phyloP scores from a whole-genome alignment of 257 asterid genomes.

The Eucommia ulmoides region DNA sequence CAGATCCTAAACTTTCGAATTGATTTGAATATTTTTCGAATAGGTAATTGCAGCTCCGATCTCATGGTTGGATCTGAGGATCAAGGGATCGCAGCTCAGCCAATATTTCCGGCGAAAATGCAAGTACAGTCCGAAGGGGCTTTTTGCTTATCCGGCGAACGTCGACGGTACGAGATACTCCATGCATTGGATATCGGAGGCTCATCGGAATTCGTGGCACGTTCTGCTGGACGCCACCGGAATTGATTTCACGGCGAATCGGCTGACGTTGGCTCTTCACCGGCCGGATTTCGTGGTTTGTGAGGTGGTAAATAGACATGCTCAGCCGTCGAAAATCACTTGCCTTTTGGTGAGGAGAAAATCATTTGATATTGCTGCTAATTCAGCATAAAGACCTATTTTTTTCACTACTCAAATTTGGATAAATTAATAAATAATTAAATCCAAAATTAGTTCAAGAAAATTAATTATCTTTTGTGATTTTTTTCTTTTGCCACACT shows the following conservation, averaged over 20 bases:
- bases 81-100: conserved; percentile 74
- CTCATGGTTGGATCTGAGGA: conserved; percentile 73
- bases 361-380: conserved; percentile 48
- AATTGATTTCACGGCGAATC: conserved; percentile 31
- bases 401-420: too few species aligned
- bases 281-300: conserved; percentile 63
- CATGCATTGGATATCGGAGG: conserved; percentile 87
- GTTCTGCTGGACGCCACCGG: conserved; percentile 54
- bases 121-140: conserved; percentile 52
- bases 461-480: too few species aligned
- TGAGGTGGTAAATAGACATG: conserved; percentile 28
- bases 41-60: conserved; percentile 56
- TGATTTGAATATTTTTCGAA: too few species aligned
- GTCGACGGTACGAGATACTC: conserved; percentile 35
- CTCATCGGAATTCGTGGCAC: conserved; percentile 64
- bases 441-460: too few species aligned
- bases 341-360: conserved; percentile 57
- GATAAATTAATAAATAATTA: too few species aligned
- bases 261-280: conserved; percentile 45
- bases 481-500: too few species aligned
- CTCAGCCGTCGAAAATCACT: conserved; percentile 43
- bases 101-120: conserved; percentile 64
- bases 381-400: too few species aligned
- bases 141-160: conserved; percentile 48
- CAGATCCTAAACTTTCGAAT: too few species aligned